Evolutionary conservation across 768 basidiomycete genomes (phyloP), one percentile per base, ranked within the genome.

Genomic region (Agaricus subrufescens): DNA sequence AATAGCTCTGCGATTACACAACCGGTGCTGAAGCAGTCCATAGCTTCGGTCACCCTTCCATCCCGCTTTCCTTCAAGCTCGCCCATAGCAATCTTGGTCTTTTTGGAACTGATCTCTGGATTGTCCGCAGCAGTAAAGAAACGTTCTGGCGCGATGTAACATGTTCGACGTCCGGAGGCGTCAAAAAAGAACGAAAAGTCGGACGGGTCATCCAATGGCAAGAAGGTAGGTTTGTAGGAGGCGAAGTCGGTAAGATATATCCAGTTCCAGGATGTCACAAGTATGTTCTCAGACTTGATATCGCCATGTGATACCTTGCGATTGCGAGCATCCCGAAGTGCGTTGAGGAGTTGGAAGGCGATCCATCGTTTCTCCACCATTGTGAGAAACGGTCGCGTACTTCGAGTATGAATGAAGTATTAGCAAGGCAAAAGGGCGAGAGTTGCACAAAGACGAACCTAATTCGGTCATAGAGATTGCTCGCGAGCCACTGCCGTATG

Each of bases 141-240:
- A 9, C 97, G 78, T 63, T 99, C 97, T 0, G 97, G 97, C 0
- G 97, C 97, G 57, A 99, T 76, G 65, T 98, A 98, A 68, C 97
- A 99, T 1, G 92, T 95, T 10, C 96, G 81, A 6, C 94, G 79
- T 1, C 93, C 92, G 11, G 92, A 94, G 3, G 93, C 94, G 70
- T 99, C 97, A 70, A 95, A 98, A 78, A 87, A 99, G 76, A 94
- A 97, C 3, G 94, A 95, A 70, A 98, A 99, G 72, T 96, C 94
- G 7, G 95, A 85, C 3, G 97, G 97, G 66, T 98, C 95, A 65
- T 99, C 94, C 44, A 98, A 80, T 0, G 97, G 97, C 10, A 99
- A 83, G 68, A 85, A 91, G 2, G 94, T 95, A 0, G 95, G 97
- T 68, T 99, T 99, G 81, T 91, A 95, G 0, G 86, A 82, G 0